Evolutionary conservation across 345 rosid species (phyloP), one percentile per base, ranked within the genome.

Genomic region (Eucalyptus polybractea): DNA sequence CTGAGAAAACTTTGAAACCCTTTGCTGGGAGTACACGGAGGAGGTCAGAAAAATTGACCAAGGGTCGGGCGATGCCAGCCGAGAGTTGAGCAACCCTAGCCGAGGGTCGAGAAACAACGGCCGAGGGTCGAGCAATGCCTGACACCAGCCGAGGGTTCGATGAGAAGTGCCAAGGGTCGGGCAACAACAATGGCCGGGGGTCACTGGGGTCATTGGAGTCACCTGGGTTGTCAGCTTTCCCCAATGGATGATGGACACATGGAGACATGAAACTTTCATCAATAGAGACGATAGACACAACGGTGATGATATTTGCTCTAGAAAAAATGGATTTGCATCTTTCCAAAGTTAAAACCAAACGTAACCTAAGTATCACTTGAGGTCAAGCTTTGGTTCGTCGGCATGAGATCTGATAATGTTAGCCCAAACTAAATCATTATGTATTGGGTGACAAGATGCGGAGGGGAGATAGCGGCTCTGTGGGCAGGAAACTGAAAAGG

Each of bases 321-420:
- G 21, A 22, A 2, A 72, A 33, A 69, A 17, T 9, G 7, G 2
- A 13, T 62, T 13, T 62, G 13, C 31, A 27, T 62, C 2, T 13
- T 2, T 0, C 1, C 1, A 62, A 13, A 12, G 13, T 27, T 12
- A 2, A 60, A 62, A 62, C 8, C 8, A 13, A 62, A 29, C 0
- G 17, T 29, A 62, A 27, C 4, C 7, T 62, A 56, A 62, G 8
- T 27, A 8, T 62, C 69, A 29, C 17, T 27, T 27, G 15, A 62
- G 15, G 17, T 0, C 16, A 60, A 60, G 69, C 31, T 60, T 60
- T 25, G 29, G 4, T 29, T 60, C 5, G 8, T 27, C 6, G 5
- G 5, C 33, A 27, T 27, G 3, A 7, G 10, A 19, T 7, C 0
- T 2, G 10, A 2, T 1, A 2, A 62, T 3, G 8, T 13, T 33